Evolutionary conservation across 441 rosid species (phyloP).

Genomic region (Gossypium schwendimanii): DNA sequence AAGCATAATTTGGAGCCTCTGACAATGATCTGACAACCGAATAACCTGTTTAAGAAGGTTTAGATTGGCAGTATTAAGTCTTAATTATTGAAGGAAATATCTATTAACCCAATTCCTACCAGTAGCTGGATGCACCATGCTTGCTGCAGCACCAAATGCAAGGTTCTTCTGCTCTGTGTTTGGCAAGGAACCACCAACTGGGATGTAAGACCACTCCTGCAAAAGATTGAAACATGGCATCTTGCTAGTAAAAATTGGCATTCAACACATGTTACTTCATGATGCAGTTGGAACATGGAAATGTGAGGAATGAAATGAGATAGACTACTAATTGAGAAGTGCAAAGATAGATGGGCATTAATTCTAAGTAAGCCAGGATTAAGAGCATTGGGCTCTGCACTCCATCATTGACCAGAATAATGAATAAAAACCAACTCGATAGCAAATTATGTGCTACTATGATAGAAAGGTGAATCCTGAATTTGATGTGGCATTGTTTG

Average conservation of each 20-base stretch:
- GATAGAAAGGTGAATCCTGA: neutral
- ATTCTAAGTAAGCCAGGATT: neutral
- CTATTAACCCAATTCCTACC: slow-evolving; percentile 32
- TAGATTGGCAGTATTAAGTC: slow-evolving; percentile 12
- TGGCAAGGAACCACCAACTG: slow-evolving; percentile 94
- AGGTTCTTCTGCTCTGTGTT: slow-evolving; percentile 88
- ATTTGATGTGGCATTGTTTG: neutral
- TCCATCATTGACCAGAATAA: neutral
- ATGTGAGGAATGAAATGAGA: neutral
- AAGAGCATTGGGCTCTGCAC: neutral
- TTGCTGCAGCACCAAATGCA: slow-evolving; percentile 97
- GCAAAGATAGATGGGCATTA: neutral
- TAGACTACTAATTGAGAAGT: neutral
- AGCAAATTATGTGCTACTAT: neutral
- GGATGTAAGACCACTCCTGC: slow-evolving; percentile 98
- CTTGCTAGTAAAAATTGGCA: neutral
- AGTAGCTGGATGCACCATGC: slow-evolving; percentile 98
- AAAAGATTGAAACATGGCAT: slow-evolving; percentile 13
- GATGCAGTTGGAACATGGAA: slow-evolving; percentile 2
- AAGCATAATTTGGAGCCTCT: slow-evolving; percentile 88
- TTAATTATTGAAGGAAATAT: slow-evolving; percentile 11
- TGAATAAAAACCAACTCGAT: neutral
- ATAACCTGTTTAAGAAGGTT: slow-evolving; percentile 52
- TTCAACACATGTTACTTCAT: neutral
- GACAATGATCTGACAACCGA: slow-evolving; percentile 94